Evolutionary conservation across 2,329 filamentous ascomycete species (phyloP), one percentile per base, ranked within the genome.

Genomic region (Colletotrichum sp.): DNA sequence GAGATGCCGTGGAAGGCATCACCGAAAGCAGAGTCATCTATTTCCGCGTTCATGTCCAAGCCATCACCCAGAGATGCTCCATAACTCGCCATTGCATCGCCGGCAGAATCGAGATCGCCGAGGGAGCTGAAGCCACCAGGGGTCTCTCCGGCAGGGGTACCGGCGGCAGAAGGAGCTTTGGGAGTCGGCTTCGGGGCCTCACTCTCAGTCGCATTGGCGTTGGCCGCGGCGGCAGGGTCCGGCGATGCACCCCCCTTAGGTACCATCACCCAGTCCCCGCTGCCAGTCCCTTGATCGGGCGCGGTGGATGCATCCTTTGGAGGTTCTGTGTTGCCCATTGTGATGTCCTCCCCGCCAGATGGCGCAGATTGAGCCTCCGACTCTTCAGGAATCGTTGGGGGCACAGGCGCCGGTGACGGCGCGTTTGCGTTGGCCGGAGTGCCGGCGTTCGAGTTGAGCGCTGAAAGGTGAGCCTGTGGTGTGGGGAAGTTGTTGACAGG

Each of bases 1-100:
- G 87, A 89, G 15, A 92, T 90, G 6, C 90, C 91, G 79, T 96
- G 94, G 84, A 96, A 95, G 1, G 95, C 95, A 79, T 97, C 94
- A 4, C 94, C 95, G 85, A 97, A 97, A 2, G 94, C 95, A 44
- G 93, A 95, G 80, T 96, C 94, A 63, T 95, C 94, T 87, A 95
- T 90, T 77, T 93, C 93, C 86, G 93, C 90, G 79, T 90, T 88
- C 68, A 93, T 83, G 81, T 90, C 89, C n/a, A 91, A 83, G 11
- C 90, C 91, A 57, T 91, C 90, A 27, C 87, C 90, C 6, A 91
- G 83, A 67, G 90, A 88, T 30, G 44, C 74, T 22, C 69, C 77
- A 81, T 93, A 95, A 52, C 91, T 90, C 4, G 92, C 92, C 44
- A 95, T 85, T 5, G 93, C 94, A 80, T 95, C 93, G 16, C 93